A percentile compares a stretch with the other conserved stretches of the same genome.
Conservation (phyloP, 208 protist genomes). For the Crithidia sp. region DNA sequence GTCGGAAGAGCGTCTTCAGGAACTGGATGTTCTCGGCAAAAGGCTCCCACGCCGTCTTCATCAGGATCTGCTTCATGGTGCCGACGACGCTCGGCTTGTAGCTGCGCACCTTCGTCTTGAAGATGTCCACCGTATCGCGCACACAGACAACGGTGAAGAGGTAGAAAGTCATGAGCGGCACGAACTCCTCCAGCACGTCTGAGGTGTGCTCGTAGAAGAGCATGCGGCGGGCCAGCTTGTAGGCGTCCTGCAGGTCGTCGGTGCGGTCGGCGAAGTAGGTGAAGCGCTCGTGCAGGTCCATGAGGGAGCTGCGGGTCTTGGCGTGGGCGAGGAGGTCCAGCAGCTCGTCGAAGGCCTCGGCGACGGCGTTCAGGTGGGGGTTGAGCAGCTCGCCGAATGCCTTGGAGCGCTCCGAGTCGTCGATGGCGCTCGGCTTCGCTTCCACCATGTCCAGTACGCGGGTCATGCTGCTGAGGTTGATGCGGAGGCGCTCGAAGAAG, state of each 20-base stretch:
- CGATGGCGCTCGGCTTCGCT: constrained; percentile 65
- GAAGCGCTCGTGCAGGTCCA: constrained; percentile 42
- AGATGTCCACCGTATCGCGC: constrained; percentile 73
- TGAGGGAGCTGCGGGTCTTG: constrained; percentile 49
- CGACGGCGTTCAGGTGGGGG: constrained; percentile 63
- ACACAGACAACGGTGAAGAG: constrained; percentile 87
- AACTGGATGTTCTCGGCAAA: constrained; percentile 72
- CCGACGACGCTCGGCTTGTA: constrained; percentile 35
- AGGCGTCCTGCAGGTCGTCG: constrained; percentile 65
- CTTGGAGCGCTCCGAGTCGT: constrained; percentile 71
- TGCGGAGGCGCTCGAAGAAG: constrained; percentile 70
- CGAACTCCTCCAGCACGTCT: constrained; percentile 80
- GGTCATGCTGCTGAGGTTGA: constrained; percentile 81
- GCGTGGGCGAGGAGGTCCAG: constrained; percentile 57
- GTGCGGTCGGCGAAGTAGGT: constrained; percentile 55
- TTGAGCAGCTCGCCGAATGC: constrained; percentile 67
- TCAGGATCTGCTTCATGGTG: constrained; percentile 45
- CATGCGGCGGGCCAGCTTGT: constrained; percentile 59
- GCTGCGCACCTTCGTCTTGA: constrained; percentile 52
- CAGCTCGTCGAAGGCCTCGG: constrained; percentile 67
- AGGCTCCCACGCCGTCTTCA: constrained; percentile 48
- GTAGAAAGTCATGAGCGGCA: constrained; percentile 92
- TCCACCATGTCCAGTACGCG: constrained; percentile 87
- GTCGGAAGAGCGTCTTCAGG: constrained; percentile 51
- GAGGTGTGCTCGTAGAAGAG: constrained; percentile 86